Conservation (phyloP, 176 grass and related monocot species). For the Olyra latifolia region DNA sequence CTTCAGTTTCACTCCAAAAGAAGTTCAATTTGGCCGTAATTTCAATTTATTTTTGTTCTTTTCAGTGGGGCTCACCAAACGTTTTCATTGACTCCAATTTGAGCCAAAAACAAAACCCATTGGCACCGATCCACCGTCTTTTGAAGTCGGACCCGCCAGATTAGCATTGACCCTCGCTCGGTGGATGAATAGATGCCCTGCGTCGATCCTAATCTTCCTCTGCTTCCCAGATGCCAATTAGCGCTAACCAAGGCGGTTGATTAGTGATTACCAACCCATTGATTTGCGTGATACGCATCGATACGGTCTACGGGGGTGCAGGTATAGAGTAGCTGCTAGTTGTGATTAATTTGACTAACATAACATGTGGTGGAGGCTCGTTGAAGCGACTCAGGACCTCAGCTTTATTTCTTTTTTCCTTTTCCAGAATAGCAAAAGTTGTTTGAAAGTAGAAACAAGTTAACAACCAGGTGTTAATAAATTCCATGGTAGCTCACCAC, state of each 20-base stretch:
- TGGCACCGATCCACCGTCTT: background rate
- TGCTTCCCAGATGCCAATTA: constrained; percentile 1
- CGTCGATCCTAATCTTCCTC: constrained; percentile 36
- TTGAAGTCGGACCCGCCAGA: background rate
- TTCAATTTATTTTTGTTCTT: background rate
- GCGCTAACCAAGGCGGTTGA: background rate
- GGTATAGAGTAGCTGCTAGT: constrained; percentile 21
- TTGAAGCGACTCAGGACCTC: background rate
- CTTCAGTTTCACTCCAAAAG: background rate
- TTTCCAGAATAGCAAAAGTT: background rate
- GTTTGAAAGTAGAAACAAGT: too few relatives aligned
- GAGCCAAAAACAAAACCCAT: background rate
- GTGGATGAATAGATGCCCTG: constrained; percentile 7
- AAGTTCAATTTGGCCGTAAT: too few relatives aligned
- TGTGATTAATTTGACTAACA: constrained; percentile 21
- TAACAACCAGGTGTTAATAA: too few relatives aligned
- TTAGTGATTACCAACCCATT: background rate
- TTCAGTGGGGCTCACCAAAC: background rate
- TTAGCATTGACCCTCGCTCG: background rate
- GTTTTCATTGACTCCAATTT: background rate
- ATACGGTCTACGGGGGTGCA: constrained; percentile 4
- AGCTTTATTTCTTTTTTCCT: background rate
- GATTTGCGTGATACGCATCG: constrained; percentile 4
- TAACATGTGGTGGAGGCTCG: background rate
- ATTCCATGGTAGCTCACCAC: too few relatives aligned